Conservation (phyloP, 441 rosid species). For the Macaranga tanarius region DNA sequence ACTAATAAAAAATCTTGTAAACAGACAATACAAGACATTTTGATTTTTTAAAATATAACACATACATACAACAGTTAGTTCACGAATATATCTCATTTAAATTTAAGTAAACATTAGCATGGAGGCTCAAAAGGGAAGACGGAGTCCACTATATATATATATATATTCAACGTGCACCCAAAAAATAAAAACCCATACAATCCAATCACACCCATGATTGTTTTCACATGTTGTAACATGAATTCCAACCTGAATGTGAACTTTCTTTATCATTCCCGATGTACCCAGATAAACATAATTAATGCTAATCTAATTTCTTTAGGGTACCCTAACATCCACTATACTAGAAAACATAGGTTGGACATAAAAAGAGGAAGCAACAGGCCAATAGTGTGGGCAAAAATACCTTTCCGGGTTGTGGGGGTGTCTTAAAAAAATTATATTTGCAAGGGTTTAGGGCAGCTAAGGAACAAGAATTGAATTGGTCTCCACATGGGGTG, state of each 20-base stretch:
- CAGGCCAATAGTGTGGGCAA: not conserved
- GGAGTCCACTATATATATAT: conserved; percentile 8
- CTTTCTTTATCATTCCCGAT: conserved; percentile 25
- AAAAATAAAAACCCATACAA: not conserved
- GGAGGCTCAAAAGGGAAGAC: not conserved
- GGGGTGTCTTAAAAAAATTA: not conserved
- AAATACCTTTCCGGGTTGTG: conserved; percentile 1
- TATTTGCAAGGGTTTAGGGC: conserved; percentile 9
- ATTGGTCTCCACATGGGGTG: conserved; percentile 47
- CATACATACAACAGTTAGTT: no score
- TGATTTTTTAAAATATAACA: no score
- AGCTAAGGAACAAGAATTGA: conserved; percentile 31
- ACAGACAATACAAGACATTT: no score
- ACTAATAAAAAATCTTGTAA: no score
- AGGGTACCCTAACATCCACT: conserved; percentile 15
- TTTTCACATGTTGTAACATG: conserved; percentile 28
- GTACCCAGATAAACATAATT: conserved; percentile 2
- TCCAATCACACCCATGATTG: conserved; percentile 18
- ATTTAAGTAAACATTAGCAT: not conserved
- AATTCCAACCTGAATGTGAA: conserved; percentile 16
- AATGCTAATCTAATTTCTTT: conserved; percentile 2
- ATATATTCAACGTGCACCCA: not conserved
- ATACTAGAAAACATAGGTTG: not conserved
- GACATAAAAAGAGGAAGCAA: not conserved
- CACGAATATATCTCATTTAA: not conserved